Base-by-base conservation (phyloP, 768 basidiomycete species). In the Dentipellis sp. region DNA sequence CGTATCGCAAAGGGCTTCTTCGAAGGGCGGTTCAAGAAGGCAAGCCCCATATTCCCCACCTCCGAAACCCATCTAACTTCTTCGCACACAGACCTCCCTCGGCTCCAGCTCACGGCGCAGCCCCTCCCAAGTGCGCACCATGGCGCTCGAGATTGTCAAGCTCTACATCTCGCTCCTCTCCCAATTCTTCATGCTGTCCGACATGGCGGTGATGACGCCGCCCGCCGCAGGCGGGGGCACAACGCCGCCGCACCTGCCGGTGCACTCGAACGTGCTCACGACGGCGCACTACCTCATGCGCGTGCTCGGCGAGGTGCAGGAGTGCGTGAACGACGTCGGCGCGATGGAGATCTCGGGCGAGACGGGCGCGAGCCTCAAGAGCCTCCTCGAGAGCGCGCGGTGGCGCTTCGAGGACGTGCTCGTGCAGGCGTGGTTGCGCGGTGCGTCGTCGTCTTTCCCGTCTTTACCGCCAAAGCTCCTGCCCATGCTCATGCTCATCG, bases 21-120 rank as follows among this genome's bases (percentile, higher is more conserved):
- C 72, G 94, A 97, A 45, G 95, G 97, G 4, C 93, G 90, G 68
- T 94, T 89, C 67, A 87, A 84, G 68, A 92, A 86, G 79, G 94
- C 94, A 54, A 55, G 14, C 10, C 46, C 21, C 21, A 39, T 51
- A 50, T 55, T 51, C 23, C 45, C 50, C 53, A n/a, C 21, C 8
- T 19, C 54, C 2, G 1, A 37, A 40, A 49, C 35, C 1, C 47
- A 22, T 34, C n/a, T 22, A 35, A 48, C 19, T 45, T n/a, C 19
- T 10, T 19, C 34, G 48, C 45, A 57, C 52, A 6, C 58, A 72
- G 64, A 62, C 60, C 42, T 64, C 67, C 17, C 64, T 66, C 53
- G 56, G 75, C 10, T 54, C 58, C 10, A 74, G 77, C 12, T 80
- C 82, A 16, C 82, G 88, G 21, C 85, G 94, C 52, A 90, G 91